Evolutionary conservation across 2,329 filamentous ascomycete species (phyloP), one percentile per base, ranked within the genome.

Genomic region (Sporothrix pallida): DNA sequence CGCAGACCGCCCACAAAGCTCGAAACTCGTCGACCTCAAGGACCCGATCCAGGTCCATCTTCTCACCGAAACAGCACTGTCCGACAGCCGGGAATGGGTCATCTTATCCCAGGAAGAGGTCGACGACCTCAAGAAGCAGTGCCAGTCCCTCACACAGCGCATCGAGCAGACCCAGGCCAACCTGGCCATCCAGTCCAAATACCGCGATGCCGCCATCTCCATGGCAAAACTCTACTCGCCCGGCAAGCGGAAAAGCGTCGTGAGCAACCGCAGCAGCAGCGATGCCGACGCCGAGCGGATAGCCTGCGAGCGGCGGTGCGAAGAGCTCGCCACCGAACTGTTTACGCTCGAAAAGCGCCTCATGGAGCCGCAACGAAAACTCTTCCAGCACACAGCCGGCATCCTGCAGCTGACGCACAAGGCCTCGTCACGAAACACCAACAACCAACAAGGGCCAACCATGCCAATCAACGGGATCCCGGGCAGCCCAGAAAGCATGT

Each of bases 61-160:
- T 65, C 88, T 99, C 74, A 95, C 96, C 75, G 95, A 98, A 84
- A 98, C 94, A 23, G 96, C 96, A 23, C 89, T 99, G 75, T 89
- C 91, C 74, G 96, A 99, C 83, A 97, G 94, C 84, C 92, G 91
- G 79, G 85, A 90, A 78, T 99, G 91, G 81, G 91, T 95, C 79
- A 91, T 99, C 31, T 81, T 99, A 75, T 93, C 95, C 0, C 93
- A 95, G 77, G 94, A 97, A 80, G 95, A 98, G 82, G 92, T 98
- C 44, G 96, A 98, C 77, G 88, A 89, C 65, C 83, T 98, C 78
- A 99, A 98, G 86, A 97, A 94, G 81, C 93, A 97, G 84, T 89
- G 91, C 76, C 88, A 90, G 74, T 85, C 89, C 50, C 83, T 98
- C 69, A 86, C 88, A 37, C 89, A 91, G 79, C 91, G 93, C n/a